Evolutionary conservation across 2,329 filamentous ascomycete species (phyloP), one percentile per base, ranked within the genome.

Genomic region (Pyrenochaeta sp.): DNA sequence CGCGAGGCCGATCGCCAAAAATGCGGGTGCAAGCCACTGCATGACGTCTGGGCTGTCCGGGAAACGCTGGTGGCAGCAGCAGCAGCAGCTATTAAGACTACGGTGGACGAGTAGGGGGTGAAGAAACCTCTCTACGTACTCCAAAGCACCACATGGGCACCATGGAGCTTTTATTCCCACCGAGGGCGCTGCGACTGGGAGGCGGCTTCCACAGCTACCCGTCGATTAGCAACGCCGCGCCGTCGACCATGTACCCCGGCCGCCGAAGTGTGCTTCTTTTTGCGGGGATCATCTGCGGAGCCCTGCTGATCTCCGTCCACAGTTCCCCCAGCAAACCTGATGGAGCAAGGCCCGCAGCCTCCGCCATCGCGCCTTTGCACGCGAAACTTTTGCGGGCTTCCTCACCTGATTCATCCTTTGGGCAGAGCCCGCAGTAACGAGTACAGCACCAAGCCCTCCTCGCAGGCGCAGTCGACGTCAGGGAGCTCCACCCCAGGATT

Each of bases 1-100:
- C 37, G 60, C 68, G 45, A 72, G 59, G 61, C 63, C 56, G 49
- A 67, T 54, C 47, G 65, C 69, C 63, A 73, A 62, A 54, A 74
- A 67, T 64, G 68, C 65, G 64, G 67, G 67, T 56, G 64, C 66
- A 61, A 73, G 72, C 71, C 73, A 69, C 65, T 66, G 54, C 71
- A 75, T 75, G 66, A 60, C 64, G 70, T 65, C 55, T 41, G 49
- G 46, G 58, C 51, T 67, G 61, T 49, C 56, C 58, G 53, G 53
- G 57, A 42, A 54, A 58, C 51, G 51, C 43, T 17, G 40, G 39
- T 49, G 56, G 50, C 43, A 56, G 36, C 49, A 53, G 43, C 30
- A 49, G 43, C 59, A 52, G 46, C 40, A 53, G 61, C 40, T 54
- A 37, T 39, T 33, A 53, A 56, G 41, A 54, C n/a, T 54, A 48